Conservation (phyloP, 2,329 filamentous ascomycete genomes). For the Ophiostoma ulmi region DNA sequence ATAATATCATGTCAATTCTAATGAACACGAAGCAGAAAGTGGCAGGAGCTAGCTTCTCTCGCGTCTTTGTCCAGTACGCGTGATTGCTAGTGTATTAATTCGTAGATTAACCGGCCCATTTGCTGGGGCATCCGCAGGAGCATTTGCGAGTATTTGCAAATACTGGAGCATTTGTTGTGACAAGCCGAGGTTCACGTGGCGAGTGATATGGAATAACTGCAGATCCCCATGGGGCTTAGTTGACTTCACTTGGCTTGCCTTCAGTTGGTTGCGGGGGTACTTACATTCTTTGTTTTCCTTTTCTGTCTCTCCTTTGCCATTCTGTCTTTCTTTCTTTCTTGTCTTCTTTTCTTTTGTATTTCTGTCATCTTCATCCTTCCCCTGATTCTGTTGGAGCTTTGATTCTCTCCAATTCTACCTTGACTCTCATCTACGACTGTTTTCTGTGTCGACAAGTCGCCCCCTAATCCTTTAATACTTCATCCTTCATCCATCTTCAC, state of each 20-base stretch:
- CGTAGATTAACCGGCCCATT: background rate
- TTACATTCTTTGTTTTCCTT: constrained; percentile 1
- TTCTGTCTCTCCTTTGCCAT: background rate
- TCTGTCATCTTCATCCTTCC: background rate
- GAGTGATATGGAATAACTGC: background rate
- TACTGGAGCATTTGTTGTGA: background rate
- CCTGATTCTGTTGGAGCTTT: background rate
- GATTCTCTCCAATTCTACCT: background rate
- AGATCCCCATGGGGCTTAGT: constrained; percentile 6
- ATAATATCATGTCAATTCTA: background rate
- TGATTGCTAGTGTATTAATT: constrained; percentile 5
- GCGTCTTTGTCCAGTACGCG: constrained; percentile 1
- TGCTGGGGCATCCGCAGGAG: no score
- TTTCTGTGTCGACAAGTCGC: background rate
- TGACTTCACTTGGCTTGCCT: background rate
- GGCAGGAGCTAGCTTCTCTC: background rate
- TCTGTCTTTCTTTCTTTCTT: background rate
- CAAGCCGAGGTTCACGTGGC: constrained; percentile 5
- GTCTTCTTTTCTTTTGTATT: background rate
- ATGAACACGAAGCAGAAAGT: background rate
- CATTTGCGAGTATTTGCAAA: background rate
- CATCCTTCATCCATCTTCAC: background rate
- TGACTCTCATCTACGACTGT: background rate
- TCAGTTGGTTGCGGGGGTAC: constrained; percentile 5
- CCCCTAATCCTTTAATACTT: background rate